Conservation (phyloP, 2,329 filamentous ascomycete species). For the Colletotrichum salicis region DNA sequence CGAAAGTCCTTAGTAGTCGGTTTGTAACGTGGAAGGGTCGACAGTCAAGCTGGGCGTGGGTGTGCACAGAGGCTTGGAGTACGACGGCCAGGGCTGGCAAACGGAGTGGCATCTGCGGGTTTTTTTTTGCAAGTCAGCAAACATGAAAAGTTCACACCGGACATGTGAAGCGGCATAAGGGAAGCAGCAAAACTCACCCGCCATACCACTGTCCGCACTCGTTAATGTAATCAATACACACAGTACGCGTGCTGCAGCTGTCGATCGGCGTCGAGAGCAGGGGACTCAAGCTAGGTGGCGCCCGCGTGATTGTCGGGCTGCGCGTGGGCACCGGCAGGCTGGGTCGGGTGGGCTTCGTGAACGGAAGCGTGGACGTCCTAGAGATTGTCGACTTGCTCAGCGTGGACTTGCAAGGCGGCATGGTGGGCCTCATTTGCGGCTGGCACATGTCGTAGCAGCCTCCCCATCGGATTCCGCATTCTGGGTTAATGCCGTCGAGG, state of each 20-base stretch:
- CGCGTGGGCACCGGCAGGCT: not conserved
- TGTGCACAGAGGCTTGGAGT: constrained; percentile 34
- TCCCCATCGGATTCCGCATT: constrained; percentile 43
- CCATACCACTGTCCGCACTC: constrained; percentile 37
- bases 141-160: constrained; percentile 29
- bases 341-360: not conserved
- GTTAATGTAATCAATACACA: constrained; percentile 38
- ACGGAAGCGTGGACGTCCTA: not conserved
- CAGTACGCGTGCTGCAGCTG: constrained; percentile 40
- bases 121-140: not conserved
- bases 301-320: not conserved
- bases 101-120: constrained; percentile 27
- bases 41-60: not conserved
- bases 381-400: not conserved
- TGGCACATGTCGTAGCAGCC: constrained; percentile 45
- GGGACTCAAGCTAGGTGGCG: not conserved
- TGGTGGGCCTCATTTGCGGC: constrained; percentile 22
- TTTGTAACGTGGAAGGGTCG: not conserved
- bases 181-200: constrained; percentile 34
- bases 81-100: constrained; percentile 37
- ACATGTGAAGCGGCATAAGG: not conserved
- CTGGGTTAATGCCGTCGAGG: constrained; percentile 40
- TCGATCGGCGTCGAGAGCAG: not conserved
- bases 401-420: constrained; percentile 29
- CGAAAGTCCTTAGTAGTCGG: not conserved